Conservation (phyloP, 2,329 filamentous ascomycete genomes). For the Ilyonectria destructans region DNA sequence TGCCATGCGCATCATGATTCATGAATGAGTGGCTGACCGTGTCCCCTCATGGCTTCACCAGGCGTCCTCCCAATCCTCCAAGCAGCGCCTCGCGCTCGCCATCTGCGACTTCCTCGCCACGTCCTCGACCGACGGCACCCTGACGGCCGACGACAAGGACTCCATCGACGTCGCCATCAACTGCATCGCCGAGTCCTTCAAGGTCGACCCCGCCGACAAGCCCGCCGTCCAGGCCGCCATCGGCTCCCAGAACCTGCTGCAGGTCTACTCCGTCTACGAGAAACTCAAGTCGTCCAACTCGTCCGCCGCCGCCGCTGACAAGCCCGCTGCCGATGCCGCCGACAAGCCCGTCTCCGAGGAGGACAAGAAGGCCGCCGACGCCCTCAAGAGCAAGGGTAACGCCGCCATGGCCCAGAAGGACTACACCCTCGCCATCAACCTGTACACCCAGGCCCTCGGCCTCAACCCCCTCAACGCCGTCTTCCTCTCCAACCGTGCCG, state of each 20-base stretch:
- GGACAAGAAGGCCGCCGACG: slow-evolving; percentile 86
- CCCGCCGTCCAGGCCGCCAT: slow-evolving; percentile 82
- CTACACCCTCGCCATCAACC: slow-evolving; percentile 84
- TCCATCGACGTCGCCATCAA: slow-evolving; percentile 94
- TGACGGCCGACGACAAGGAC: slow-evolving; percentile 90
- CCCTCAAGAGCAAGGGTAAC: slow-evolving; percentile 92
- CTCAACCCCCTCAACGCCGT: slow-evolving; percentile 91
- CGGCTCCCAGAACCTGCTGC: slow-evolving; percentile 88
- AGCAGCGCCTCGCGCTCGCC: slow-evolving; percentile 94
- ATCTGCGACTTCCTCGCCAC: slow-evolving; percentile 95
- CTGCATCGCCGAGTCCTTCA: slow-evolving; percentile 96
- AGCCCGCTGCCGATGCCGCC: slow-evolving; percentile 49
- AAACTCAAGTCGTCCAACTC: slow-evolving; percentile 80
- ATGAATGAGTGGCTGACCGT: slow-evolving; percentile 16
- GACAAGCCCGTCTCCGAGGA: slow-evolving; percentile 63
- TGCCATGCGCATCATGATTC: too few species aligned
- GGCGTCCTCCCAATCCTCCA: slow-evolving; percentile 63
- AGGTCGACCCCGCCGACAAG: slow-evolving; percentile 88
- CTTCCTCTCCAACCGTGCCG: slow-evolving; percentile 97
- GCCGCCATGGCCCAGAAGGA: slow-evolving; percentile 96
- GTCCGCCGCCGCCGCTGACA: slow-evolving; percentile 56
- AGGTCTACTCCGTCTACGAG: slow-evolving; percentile 97
- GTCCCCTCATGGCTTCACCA: slow-evolving; percentile 20
- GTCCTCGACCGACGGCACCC: slow-evolving; percentile 89
- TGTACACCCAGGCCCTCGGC: slow-evolving; percentile 89